A percentile compares a stretch with the other conserved stretches of the same genome.
These are phyloP conservation scores for Gliomastix tumulicola DNA, from an alignment of 2,329 filamentous ascomycete species.

Conservation along the genomic window DNA sequence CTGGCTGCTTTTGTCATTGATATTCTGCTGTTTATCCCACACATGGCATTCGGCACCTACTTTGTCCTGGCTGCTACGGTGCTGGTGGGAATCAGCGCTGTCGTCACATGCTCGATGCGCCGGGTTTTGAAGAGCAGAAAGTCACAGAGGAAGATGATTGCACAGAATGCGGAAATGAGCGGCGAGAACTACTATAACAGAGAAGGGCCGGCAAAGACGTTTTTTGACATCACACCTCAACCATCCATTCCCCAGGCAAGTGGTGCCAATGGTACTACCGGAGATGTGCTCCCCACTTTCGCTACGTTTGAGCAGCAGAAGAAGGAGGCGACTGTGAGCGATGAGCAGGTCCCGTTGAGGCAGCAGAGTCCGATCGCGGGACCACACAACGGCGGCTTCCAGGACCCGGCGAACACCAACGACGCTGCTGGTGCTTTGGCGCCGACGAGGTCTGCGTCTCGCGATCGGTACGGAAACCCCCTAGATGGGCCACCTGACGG, in stretches of 20 bases:
- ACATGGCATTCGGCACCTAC: constrained; percentile 91
- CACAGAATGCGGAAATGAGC: constrained; percentile 94
- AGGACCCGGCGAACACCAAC: constrained; percentile 26
- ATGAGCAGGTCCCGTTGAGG: constrained; percentile 67
- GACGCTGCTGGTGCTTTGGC: constrained; percentile 23
- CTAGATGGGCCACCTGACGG: constrained; percentile 33
- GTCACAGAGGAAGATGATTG: constrained; percentile 85
- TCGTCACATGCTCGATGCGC: constrained; percentile 92
- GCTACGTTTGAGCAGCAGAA: constrained; percentile 63
- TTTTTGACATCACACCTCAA: constrained; percentile 41
- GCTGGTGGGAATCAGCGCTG: constrained; percentile 70
- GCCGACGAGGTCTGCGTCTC: constrained; percentile 32
- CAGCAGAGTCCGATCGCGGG: constrained; percentile 41
- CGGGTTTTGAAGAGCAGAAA: constrained; percentile 86
- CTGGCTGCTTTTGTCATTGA: constrained; percentile 89
- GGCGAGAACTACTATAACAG: constrained; percentile 85
- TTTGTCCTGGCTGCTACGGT: constrained; percentile 86
- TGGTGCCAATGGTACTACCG: constrained; percentile 36
- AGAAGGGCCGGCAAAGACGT: constrained; percentile 41
- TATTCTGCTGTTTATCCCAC: constrained; percentile 88
- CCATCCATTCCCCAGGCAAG: constrained; percentile 52
- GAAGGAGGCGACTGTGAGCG: constrained; percentile 53
- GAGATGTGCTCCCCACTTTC: constrained; percentile 43
- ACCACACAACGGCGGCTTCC: constrained; percentile 4
- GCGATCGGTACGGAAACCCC: constrained; percentile 61